These are phyloP conservation scores for Lachancea fermentati DNA, from an alignment of 805 yeast genomes.

Conservation along the genomic window DNA sequence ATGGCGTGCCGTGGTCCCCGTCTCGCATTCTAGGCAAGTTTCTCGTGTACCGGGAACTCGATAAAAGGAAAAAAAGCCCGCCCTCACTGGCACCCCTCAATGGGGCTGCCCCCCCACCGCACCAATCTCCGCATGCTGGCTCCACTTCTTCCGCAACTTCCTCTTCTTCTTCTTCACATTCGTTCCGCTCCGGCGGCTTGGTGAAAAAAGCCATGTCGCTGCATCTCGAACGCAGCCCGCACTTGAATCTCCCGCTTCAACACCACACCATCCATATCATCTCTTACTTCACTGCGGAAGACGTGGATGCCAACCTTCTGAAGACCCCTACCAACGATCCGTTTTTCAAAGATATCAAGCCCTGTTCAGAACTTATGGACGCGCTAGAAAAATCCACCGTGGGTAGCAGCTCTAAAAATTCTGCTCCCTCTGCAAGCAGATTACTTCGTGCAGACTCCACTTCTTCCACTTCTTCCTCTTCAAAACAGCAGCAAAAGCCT, in stretches of 20 bases:
- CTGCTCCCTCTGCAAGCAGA: not conserved
- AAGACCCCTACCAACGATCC: conserved; percentile 52
- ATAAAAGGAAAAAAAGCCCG: conserved; percentile 10
- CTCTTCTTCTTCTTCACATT: conserved; percentile 33
- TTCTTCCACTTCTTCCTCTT: no score
- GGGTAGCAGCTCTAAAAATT: conserved; percentile 31
- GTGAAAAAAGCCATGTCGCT: conserved; percentile 78
- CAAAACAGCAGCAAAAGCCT: not conserved
- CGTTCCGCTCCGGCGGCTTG: conserved; percentile 65
- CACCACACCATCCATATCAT: conserved; percentile 57
- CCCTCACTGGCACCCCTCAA: conserved; percentile 1
- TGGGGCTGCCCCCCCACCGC: not conserved
- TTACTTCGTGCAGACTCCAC: not conserved
- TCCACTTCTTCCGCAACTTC: not conserved
- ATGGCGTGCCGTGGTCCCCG: conserved; percentile 93
- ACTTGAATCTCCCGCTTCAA: conserved; percentile 34
- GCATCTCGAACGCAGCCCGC: conserved; percentile 11
- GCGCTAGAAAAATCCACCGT: conserved; percentile 54
- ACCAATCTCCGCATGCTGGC: not conserved
- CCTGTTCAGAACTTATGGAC: conserved; percentile 45
- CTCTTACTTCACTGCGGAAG: conserved; percentile 72
- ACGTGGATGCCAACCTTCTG: conserved; percentile 56
- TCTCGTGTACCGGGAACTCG: conserved; percentile 67
- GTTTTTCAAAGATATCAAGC: conserved; percentile 42
- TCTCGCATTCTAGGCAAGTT: conserved; percentile 83